Percentiles rank a stretch among this genome's conserved stretches.
Evolutionary conservation across 495 filamentous ascomycete species (phyloP).

Genomic region (Ramalina peruviana): DNA sequence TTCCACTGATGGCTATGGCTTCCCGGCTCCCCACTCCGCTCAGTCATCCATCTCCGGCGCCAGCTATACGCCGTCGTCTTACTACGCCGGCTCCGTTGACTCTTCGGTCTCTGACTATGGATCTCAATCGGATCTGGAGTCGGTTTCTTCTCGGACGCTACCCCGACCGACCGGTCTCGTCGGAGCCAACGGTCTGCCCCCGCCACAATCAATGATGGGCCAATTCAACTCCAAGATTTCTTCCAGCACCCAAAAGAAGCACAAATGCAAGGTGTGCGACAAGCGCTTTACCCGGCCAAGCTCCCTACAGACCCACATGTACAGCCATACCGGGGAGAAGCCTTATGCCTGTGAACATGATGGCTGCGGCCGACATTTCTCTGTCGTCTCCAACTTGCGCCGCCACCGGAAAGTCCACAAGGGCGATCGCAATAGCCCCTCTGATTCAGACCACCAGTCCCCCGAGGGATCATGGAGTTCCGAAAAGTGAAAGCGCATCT

Average conservation of each 20-base stretch:
- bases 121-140: slow-evolving; percentile 78
- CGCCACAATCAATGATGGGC: slow-evolving; percentile 91
- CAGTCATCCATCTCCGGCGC: slow-evolving; percentile 88
- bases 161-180: slow-evolving; percentile 65
- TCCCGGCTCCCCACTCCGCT: slow-evolving; percentile 81
- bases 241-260: slow-evolving; percentile 96
- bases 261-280: slow-evolving; percentile 99
- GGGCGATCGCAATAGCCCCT: slow-evolving; percentile 37
- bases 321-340: slow-evolving; percentile 98
- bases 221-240: slow-evolving; percentile 97
- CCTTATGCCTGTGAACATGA: slow-evolving; percentile 91
- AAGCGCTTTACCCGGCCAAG: slow-evolving; percentile 96
- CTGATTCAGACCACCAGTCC: slow-evolving; percentile 12
- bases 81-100: slow-evolving; percentile 64
- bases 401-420: slow-evolving; percentile 95
- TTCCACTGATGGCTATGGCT: slow-evolving; percentile 85
- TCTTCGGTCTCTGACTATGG: slow-evolving; percentile 91
- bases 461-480: slow-evolving; percentile 17
- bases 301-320: slow-evolving; percentile 96
- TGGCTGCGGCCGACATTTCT: slow-evolving; percentile 92
- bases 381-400: slow-evolving; percentile 90
- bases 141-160: slow-evolving; percentile 61
- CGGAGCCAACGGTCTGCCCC: slow-evolving; percentile 53
- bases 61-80: slow-evolving; percentile 43
- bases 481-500: slow-evolving; percentile 8